Evolutionary conservation across 495 filamentous ascomycete genomes (phyloP), one percentile per base, ranked within the genome.

Genomic region (Penicillium waksmanii): DNA sequence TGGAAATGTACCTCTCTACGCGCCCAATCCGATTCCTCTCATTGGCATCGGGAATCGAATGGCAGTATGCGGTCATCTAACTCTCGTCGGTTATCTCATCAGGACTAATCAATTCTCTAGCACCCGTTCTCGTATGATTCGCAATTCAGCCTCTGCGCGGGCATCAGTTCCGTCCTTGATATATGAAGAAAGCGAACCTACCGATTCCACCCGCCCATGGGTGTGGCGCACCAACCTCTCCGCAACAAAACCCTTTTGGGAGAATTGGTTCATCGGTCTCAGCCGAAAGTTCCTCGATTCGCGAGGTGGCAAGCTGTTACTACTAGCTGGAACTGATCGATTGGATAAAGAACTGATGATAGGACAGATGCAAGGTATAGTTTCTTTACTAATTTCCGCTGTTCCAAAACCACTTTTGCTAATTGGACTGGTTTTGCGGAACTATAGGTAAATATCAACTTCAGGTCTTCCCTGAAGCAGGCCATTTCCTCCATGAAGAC

Each of bases 401-500:
- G 4, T 44, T 9, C 42, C n/a, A 6, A 19, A 3, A 1, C 15
- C 69, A 17, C 51, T 43, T n/a, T 53, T 18, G 33, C 36, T 46
- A 17, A 51, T 51, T 53, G 10, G n/a, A 6, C 34, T 38, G 3
- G 17, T 15, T 53, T 54, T 17, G 3, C 11, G 3, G 33, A 12
- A 48, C 51, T 56, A 57, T 63, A 91, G 93, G 93, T 0, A 97
- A 97, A 79, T 99, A 97, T 69, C 93, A 96, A 56, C 80, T 99
- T 17, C 88, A 96, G 53, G 93, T 99, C 17, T 87, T 98, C 59
- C 96, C 96, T 0, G 91, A 96, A 73, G 93, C 93, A 6, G 95
- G 95, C 0, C 95, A 98, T 72, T 98, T 97, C 65, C 84, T 99
- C 50, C 96, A 98, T 59, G 95, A 99, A 73, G 95, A 99, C 72